Evolutionary conservation across 23 red algal genomes (phyloP), one percentile per base, ranked within the genome.

Genomic region (Rhodosorus marinus): DNA sequence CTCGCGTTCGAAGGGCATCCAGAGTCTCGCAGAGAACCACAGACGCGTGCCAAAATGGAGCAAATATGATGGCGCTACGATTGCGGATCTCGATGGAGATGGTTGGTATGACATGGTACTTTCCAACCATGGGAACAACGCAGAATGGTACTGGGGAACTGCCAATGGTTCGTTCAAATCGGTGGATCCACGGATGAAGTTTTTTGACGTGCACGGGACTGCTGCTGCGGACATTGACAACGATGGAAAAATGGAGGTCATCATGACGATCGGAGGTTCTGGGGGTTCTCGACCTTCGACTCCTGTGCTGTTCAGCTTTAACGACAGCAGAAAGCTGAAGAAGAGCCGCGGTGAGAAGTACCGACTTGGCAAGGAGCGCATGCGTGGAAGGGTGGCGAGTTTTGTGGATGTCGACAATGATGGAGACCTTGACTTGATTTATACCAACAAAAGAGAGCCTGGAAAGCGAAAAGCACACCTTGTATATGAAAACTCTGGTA

Each of bases 41-140:
- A n/a, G n/a, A n/a, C n/a, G n/a, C n/a, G n/a, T n/a, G n/a, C n/a
- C n/a, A n/a, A n/a, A n/a, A n/a, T n/a, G n/a, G 2, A 69, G 30
- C 17, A 81, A 81, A 36, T 81, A 52, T 29, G 75, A 66, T 14
- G 62, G 75, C 9, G 53, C 75, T 0, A 41, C 41, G n/a, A 46
- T 81, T 17, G 57, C 75, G 0, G 75, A 81, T 33, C 38, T 81
- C 19, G 63, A 81, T 33, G 47, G 53, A 24, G 75, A 81, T 35
- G 75, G 75, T 2, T 69, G 22, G 14, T 62, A 62, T 6, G 75
- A 81, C 47, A 25, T 81, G 22, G 6, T 81, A 9, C 52, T 81
- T 6, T 56, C 41, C 42, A 34, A 69, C 51, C 75, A 81, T 27
- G 58, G 70, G 6, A 31, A 28, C 0, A 41, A 52, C n/a, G 27